phyloP scores from a whole-genome alignment of 495 filamentous ascomycete species.

The Aspergillus hancockii region DNA sequence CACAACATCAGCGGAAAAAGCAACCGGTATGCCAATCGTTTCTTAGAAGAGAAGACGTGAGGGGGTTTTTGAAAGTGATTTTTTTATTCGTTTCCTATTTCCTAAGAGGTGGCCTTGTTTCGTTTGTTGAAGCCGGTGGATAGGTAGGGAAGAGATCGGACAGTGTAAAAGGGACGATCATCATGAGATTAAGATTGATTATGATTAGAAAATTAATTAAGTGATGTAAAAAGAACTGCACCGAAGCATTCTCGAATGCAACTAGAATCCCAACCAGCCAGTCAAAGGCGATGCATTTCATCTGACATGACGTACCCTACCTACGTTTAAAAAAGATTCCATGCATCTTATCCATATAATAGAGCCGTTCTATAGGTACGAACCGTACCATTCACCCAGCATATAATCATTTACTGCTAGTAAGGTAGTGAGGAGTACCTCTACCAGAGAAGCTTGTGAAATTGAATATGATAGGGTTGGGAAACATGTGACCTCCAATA shows the following conservation, averaged over 20 bases:
- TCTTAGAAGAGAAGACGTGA: not conserved
- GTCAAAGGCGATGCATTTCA: not conserved
- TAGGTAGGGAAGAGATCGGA: not conserved
- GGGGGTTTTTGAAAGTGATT: not conserved
- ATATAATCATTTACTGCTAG: not conserved
- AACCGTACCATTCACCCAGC: not conserved
- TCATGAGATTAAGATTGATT: conserved; percentile 1
- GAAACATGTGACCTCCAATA: not conserved
- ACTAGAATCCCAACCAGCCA: not conserved
- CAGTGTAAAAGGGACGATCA: not conserved
- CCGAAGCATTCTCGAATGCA: not conserved
- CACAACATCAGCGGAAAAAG: not conserved
- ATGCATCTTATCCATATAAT: not conserved
- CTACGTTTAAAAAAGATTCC: not conserved
- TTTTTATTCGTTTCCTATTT: not conserved
- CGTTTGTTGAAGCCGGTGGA: not conserved
- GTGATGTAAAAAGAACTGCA: not conserved
- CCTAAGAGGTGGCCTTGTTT: not conserved
- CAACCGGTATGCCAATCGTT: not conserved
- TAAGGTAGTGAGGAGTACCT: not conserved
- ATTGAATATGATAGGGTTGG: not conserved
- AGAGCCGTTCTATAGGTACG: not conserved
- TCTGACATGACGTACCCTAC: conserved; percentile 4
- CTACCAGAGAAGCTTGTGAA: not conserved
- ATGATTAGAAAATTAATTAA: conserved; percentile 1